phyloP scores from a whole-genome alignment of 176 grass and related monocot species.

The Tuctoria greenei region DNA sequence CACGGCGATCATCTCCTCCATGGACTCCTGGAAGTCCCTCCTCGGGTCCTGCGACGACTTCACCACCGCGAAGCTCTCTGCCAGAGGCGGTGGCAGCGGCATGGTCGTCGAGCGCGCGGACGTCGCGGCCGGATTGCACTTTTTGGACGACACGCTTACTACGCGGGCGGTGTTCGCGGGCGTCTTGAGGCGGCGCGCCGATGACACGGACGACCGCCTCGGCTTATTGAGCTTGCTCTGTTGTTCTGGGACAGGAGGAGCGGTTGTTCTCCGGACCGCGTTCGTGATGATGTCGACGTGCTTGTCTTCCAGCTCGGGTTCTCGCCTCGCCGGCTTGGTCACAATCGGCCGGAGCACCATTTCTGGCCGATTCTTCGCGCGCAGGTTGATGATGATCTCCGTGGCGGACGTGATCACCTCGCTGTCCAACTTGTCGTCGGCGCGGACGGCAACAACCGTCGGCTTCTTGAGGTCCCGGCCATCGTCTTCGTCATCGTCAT shows the following conservation, averaged over 20 bases:
- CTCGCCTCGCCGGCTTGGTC: slow-evolving; percentile 50
- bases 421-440: slow-evolving; percentile 20
- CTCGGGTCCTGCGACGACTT: slow-evolving; percentile 71
- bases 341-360: slow-evolving; percentile 57
- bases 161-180: slow-evolving; percentile 58
- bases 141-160: slow-evolving; percentile 28
- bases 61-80: slow-evolving; percentile 75
- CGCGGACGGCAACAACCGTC: background rate
- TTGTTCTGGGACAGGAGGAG: background rate
- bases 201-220: slow-evolving; percentile 44
- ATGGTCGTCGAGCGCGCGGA: background rate
- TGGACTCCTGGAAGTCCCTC: slow-evolving; percentile 83
- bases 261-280: background rate
- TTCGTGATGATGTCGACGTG: slow-evolving; percentile 22
- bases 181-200: slow-evolving; percentile 52
- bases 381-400: slow-evolving; percentile 62
- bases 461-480: background rate
- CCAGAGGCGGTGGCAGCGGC: slow-evolving; percentile 15
- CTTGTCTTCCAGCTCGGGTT: slow-evolving; percentile 35
- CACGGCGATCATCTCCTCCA: slow-evolving; percentile 92
- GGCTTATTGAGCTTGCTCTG: slow-evolving; percentile 30
- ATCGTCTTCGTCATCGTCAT: slow-evolving; percentile 12
- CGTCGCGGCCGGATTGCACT: slow-evolving; percentile 11
- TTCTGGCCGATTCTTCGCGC: slow-evolving; percentile 19
- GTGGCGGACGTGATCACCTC: slow-evolving; percentile 53